These are phyloP conservation scores for Ophiognomonia clavigignenti-juglandacearum DNA, from an alignment of 2,329 filamentous ascomycete species.

Conservation along the genomic window DNA sequence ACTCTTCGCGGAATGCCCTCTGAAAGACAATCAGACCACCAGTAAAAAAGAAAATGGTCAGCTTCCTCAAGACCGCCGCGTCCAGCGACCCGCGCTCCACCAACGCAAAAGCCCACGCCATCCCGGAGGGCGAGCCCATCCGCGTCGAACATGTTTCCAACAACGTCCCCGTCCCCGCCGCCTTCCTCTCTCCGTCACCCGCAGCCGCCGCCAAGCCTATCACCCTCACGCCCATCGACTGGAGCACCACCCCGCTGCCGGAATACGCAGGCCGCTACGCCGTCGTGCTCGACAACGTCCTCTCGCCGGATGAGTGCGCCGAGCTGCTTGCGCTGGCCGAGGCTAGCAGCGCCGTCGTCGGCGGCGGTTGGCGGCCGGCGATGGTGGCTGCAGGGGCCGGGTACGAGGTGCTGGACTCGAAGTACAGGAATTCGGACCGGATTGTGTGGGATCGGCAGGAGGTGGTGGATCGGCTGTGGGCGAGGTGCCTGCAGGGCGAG, in stretches of 20 bases:
- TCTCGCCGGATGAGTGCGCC: slow-evolving; percentile 59
- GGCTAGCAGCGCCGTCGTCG: slow-evolving; percentile 42
- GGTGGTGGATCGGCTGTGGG: slow-evolving; percentile 59
- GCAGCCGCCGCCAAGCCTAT: slow-evolving; percentile 39
- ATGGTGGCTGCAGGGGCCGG: slow-evolving; percentile 63
- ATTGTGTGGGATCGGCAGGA: slow-evolving; percentile 69
- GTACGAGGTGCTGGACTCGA: slow-evolving; percentile 49
- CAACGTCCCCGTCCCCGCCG: slow-evolving; percentile 34
- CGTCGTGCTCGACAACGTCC: slow-evolving; percentile 58
- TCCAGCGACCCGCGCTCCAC: slow-evolving; percentile 6
- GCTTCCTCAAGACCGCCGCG: background rate
- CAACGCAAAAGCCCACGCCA: slow-evolving; percentile 5
- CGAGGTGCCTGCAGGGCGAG: slow-evolving; percentile 45
- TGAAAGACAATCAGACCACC: too few relatives aligned
- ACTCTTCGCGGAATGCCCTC: too few relatives aligned
- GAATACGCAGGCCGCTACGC: slow-evolving; percentile 53
- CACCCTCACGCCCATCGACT: slow-evolving; percentile 47
- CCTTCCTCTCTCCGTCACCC: slow-evolving; percentile 39
- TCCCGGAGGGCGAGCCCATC: slow-evolving; percentile 9
- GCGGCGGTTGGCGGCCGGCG: slow-evolving; percentile 58
- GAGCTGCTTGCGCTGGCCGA: slow-evolving; percentile 48
- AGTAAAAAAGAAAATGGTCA: slow-evolving; percentile 8
- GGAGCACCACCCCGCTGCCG: slow-evolving; percentile 41
- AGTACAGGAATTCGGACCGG: slow-evolving; percentile 65
- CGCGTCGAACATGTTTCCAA: slow-evolving; percentile 25